Evolutionary conservation across 2,329 filamentous ascomycete species (phyloP), one percentile per base, ranked within the genome.

Genomic region (Claviceps fusiformis): DNA sequence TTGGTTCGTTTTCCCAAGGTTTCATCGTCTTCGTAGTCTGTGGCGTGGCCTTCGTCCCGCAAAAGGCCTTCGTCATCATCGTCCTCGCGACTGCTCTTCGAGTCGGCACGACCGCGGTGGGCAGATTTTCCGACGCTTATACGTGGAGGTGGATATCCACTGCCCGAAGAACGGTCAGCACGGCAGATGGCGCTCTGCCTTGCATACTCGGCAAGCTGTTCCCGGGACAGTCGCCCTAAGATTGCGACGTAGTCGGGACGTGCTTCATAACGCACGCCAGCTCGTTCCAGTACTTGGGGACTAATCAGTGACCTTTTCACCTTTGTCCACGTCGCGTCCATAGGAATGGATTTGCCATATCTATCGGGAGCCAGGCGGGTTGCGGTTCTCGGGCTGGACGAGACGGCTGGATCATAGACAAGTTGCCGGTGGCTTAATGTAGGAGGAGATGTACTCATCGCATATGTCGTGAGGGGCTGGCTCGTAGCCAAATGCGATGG

Each of bases 181-280:
- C 79, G 72, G 6, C 74, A 73, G 33, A 77, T 73, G 9, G 70
- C 69, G 44, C 73, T 81, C 53, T 72, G 68, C 4, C 71, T 71
- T 1, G 80, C 79, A 55, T 73, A 78, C 7, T 76, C 70, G 24
- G 70, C 68, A 44, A 85, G 75, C 47, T 83, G 65, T 13, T 78
- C 74, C 1, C 71, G 72, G 2, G 70, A 70, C 3, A 84, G 69
- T 15, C 75, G 70, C 5, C 82, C 82, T 0, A 85, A 71, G 4
- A 85, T 67, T 13, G 81, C 81, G 3, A 83, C 79, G 58, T 80
- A 83, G 2, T 75, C 73, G 0, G 79, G 79, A 3, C 78, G 73
- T 10, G 80, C 80, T 64, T 83, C 80, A 61, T 80, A 83, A 13
- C 80, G 75, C 19, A 80, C 71, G 10, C 77, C 73, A 5, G 77